A percentile compares a stretch with the other conserved stretches of the same genome.
phyloP scores from a whole-genome alignment of 179 eudicot species.

The Silene noctiflora region DNA sequence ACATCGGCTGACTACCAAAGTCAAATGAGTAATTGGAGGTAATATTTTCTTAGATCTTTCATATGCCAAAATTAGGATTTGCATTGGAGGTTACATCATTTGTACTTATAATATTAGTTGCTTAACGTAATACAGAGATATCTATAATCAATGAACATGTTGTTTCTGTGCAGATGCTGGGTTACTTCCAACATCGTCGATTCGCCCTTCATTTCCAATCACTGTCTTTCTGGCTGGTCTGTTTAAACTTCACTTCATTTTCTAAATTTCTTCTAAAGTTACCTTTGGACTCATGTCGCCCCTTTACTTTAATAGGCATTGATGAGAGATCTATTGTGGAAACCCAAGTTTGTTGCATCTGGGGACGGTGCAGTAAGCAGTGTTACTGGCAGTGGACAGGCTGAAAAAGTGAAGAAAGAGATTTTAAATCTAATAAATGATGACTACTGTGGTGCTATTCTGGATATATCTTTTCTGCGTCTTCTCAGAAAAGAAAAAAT shows the following conservation, averaged over 20 bases:
- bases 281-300: constrained; percentile 14
- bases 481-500: constrained; percentile 81
- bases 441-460: constrained; percentile 65
- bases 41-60: neutral
- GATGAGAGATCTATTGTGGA: constrained; percentile 70
- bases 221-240: constrained; percentile 92
- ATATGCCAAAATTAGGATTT: constrained; percentile 12
- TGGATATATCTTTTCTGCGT: constrained; percentile 71
- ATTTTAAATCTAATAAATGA: constrained; percentile 56
- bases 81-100: neutral
- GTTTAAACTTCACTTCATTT: constrained; percentile 11
- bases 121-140: neutral
- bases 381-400: constrained; percentile 45
- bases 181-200: constrained; percentile 80
- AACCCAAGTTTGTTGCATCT: constrained; percentile 55
- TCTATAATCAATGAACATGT: neutral
- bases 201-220: constrained; percentile 74
- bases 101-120: neutral
- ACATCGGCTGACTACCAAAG: neutral
- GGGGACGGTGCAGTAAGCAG: constrained; percentile 44
- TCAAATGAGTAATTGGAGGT: neutral
- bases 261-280: constrained; percentile 13
- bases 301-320: constrained; percentile 47
- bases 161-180: constrained; percentile 68
- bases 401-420: constrained; percentile 55